Conservation (phyloP, 2,329 filamentous ascomycete genomes). For the Microsporum canis region DNA sequence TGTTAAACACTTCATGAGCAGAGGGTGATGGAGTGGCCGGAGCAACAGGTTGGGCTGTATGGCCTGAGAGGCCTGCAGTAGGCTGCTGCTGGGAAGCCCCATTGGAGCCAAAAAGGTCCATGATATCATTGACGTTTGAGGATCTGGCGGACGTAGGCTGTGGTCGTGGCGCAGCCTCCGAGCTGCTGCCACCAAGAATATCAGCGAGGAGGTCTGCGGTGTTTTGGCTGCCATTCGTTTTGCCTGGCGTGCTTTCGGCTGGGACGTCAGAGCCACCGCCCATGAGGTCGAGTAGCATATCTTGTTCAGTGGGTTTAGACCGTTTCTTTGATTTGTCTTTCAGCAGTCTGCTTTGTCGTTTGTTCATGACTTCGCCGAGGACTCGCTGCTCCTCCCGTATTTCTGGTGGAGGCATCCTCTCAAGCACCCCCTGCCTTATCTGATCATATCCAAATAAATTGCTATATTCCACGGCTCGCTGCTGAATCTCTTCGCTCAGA, state of each 20-base stretch:
- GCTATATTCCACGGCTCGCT: conserved; percentile 86
- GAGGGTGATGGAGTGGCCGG: conserved; percentile 34
- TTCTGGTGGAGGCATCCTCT: conserved; percentile 95
- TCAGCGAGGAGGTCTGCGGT: conserved; percentile 84
- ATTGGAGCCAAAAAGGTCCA: conserved; percentile 68
- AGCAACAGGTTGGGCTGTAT: conserved; percentile 37
- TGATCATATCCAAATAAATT: conserved; percentile 89
- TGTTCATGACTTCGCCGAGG: conserved; percentile 64
- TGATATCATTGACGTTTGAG: conserved; percentile 62
- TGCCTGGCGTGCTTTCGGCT: conserved; percentile 43
- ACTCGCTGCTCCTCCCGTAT: conserved; percentile 93
- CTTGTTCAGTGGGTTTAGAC: conserved; percentile 76
- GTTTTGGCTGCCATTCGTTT: conserved; percentile 50
- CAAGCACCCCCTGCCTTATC: conserved; percentile 77
- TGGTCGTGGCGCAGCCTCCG: conserved; percentile 19
- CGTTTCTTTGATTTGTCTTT: conserved; percentile 65
- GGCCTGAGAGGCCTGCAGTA: conserved; percentile 40
- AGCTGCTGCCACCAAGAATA: conserved; percentile 66
- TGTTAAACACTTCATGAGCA: conserved; percentile 66
- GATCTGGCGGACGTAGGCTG: conserved; percentile 46
- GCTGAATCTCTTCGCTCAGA: conserved; percentile 89
- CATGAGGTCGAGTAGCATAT: conserved; percentile 87
- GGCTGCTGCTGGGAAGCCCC: conserved; percentile 34
- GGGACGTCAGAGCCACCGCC: conserved; percentile 59
- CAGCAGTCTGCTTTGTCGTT: conserved; percentile 48